phyloP scores from a whole-genome alignment of 2,329 filamentous ascomycete species.

The Neonectria faginata region DNA sequence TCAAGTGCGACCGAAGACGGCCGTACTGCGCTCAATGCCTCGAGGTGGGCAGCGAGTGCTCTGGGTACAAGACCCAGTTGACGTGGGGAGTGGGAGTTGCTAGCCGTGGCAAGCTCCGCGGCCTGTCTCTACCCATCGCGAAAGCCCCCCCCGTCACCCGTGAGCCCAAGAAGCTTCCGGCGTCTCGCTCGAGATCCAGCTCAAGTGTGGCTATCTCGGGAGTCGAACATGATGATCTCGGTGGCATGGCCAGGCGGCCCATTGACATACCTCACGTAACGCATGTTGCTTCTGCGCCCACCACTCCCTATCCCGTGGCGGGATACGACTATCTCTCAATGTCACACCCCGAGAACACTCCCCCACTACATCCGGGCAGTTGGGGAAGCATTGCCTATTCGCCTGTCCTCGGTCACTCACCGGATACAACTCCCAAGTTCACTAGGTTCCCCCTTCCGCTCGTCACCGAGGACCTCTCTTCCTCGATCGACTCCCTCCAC shows the following conservation, averaged over 20 bases:
- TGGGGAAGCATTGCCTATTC: conserved; percentile 64
- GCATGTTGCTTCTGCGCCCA: conserved; percentile 57
- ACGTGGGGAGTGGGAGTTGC: conserved; percentile 98
- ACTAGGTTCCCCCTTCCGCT: conserved; percentile 60
- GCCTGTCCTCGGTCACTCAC: conserved; percentile 52
- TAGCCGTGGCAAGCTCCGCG: conserved; percentile 92
- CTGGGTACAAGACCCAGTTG: conserved; percentile 94
- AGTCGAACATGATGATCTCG: conserved; percentile 50
- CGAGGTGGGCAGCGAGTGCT: conserved; percentile 90
- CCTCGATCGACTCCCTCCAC: conserved; percentile 70
- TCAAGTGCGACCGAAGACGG: conserved; percentile 89
- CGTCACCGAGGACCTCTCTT: conserved; percentile 63
- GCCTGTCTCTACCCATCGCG: conserved; percentile 80
- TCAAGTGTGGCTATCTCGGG: conserved; percentile 52
- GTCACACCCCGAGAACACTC: conserved; percentile 59
- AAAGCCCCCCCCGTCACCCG: conserved; percentile 68
- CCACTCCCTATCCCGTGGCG: conserved; percentile 52
- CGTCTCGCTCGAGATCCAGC: conserved; percentile 58
- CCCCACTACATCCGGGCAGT: conserved; percentile 54
- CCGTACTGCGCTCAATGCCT: conserved; percentile 97
- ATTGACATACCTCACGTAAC: conserved; percentile 52
- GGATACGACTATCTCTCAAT: conserved; percentile 65
- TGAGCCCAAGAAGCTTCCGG: conserved; percentile 61
- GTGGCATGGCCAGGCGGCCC: conserved; percentile 47
- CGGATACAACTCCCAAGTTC: conserved; percentile 54